phyloP scores from a whole-genome alignment of 495 filamentous ascomycete genomes.

The Talaromyces ruber region DNA sequence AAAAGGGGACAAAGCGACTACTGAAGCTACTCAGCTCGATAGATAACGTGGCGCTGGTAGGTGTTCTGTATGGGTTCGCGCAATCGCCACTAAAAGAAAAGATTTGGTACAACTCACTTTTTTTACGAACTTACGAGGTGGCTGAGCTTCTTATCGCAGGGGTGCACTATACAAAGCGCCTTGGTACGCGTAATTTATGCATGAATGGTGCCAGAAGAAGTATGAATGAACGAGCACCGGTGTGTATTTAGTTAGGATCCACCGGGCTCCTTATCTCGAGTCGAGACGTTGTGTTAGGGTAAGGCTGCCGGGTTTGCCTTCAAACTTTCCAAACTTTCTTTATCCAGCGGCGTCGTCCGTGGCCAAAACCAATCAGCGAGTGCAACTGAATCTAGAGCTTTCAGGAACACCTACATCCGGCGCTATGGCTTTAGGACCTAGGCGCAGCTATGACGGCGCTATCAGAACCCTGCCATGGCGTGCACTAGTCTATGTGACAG shows the following conservation, averaged over 20 bases:
- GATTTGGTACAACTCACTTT: neutral
- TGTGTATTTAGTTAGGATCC: neutral
- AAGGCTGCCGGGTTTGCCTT: neutral
- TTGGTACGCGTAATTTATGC: neutral
- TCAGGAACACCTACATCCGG: neutral
- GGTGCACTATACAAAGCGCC: neutral
- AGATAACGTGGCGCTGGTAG: neutral
- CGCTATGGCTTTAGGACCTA: neutral
- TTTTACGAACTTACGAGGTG: neutral
- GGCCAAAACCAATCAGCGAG: neutral
- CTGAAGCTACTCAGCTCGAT: neutral
- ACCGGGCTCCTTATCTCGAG: neutral
- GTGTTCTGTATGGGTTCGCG: neutral
- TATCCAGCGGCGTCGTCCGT: neutral
- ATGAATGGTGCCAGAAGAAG: neutral
- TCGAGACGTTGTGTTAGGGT: neutral
- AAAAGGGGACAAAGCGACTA: neutral
- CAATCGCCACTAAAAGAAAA: neutral
- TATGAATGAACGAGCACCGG: neutral
- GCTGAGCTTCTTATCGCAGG: neutral
- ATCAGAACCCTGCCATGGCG: neutral
- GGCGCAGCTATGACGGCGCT: neutral
- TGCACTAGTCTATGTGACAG: neutral
- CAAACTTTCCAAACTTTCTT: neutral
- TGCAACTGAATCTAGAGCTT: neutral